Evolutionary conservation across 805 yeast genomes (phyloP).

Genomic region (Scheffersomyces coipomensis): DNA sequence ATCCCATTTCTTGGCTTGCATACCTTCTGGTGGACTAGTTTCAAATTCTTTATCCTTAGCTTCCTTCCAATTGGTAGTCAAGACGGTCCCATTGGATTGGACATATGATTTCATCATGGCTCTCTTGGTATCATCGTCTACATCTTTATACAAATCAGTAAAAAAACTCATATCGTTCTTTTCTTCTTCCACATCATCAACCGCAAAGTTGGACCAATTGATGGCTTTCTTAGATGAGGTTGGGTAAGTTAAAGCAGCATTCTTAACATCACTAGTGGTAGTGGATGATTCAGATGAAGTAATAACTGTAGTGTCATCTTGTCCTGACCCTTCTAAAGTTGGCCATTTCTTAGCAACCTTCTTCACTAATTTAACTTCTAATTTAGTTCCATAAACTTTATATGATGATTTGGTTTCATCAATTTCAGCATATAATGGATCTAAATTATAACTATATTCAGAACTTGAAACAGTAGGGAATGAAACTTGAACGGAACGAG

Average conservation of each 20-base stretch:
- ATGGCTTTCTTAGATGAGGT: conserved; percentile 58
- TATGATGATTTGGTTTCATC: conserved; percentile 43
- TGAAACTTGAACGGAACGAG: conserved; percentile 35
- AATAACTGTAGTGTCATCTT: conserved; percentile 2
- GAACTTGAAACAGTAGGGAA: conserved; percentile 51
- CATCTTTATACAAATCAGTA: conserved; percentile 66
- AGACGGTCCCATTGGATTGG: conserved; percentile 92
- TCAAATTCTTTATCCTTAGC: conserved; percentile 67
- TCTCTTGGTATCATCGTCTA: conserved; percentile 81
- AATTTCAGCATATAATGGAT: conserved; percentile 53
- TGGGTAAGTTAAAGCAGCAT: conserved; percentile 46
- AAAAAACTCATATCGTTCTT: conserved; percentile 68
- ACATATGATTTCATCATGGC: conserved; percentile 97
- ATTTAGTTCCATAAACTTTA: conserved; percentile 65
- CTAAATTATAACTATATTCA: conserved; percentile 57
- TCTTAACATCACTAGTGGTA: background rate
- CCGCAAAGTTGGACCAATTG: conserved; percentile 64
- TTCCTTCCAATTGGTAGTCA: conserved; percentile 92
- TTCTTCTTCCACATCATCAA: conserved; percentile 40
- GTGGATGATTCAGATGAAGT: conserved; percentile 5
- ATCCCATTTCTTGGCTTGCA: conserved; percentile 57
- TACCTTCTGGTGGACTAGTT: conserved; percentile 73
- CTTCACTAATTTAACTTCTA: conserved; percentile 68
- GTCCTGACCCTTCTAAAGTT: conserved; percentile 37
- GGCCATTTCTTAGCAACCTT: conserved; percentile 50